phyloP scores from a whole-genome alignment of 768 basidiomycete species.

The Suillus cothurnatus region DNA sequence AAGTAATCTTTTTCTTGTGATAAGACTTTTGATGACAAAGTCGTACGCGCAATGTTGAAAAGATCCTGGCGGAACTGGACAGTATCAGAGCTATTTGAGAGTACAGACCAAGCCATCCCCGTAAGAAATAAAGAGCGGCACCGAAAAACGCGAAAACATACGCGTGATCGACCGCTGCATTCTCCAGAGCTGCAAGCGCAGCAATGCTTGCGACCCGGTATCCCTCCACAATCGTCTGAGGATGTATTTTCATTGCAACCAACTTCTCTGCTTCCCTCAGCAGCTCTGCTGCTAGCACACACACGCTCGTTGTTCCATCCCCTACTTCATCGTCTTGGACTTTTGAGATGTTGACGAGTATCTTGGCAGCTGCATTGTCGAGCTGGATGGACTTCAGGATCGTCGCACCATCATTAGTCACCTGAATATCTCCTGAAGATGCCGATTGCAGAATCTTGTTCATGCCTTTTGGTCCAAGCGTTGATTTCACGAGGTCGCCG shows the following conservation, averaged over 20 bases:
- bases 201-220: constrained; percentile 89
- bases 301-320: constrained; percentile 91
- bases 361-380: constrained; percentile 98
- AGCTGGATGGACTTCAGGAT: constrained; percentile 97
- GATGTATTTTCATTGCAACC: constrained; percentile 90
- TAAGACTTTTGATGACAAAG: constrained; percentile 93
- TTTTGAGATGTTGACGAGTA: constrained; percentile 98
- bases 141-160: constrained; percentile 38
- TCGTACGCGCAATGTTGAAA: constrained; percentile 96
- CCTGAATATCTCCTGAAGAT: constrained; percentile 89
- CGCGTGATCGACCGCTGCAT: constrained; percentile 82
- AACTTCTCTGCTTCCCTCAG: constrained; percentile 95
- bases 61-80: constrained; percentile 83
- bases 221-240: constrained; percentile 97
- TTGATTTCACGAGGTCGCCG: constrained; percentile 98
- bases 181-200: constrained; percentile 83
- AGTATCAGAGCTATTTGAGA: constrained; percentile 59
- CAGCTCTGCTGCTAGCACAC: constrained; percentile 89
- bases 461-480: constrained; percentile 98
- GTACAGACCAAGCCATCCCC: neutral
- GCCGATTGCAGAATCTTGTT: constrained; percentile 98
- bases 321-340: constrained; percentile 99
- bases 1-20: constrained; percentile 98
- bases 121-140: neutral
- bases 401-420: constrained; percentile 98